These are phyloP conservation scores for Henckelia pumila DNA, from an alignment of 257 asterid species.

Conservation along the genomic window DNA sequence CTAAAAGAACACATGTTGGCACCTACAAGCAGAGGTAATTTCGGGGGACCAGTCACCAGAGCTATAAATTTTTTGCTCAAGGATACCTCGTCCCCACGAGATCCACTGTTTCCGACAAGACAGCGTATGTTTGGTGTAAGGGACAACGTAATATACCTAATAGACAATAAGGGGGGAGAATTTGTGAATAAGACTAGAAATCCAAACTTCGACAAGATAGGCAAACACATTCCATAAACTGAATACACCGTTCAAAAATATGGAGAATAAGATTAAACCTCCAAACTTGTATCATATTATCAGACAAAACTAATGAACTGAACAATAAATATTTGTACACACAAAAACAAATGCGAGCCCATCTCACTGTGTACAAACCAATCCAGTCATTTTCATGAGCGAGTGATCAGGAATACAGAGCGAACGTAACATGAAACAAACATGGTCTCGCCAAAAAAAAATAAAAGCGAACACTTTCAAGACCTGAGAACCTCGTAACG, in stretches of 20 bases:
- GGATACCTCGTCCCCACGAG: background rate
- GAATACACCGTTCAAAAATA: background rate
- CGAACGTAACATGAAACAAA: background rate
- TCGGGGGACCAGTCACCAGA: background rate
- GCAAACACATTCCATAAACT: background rate
- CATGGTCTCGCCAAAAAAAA: background rate
- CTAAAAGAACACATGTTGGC: background rate
- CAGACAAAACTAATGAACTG: conserved; percentile 16
- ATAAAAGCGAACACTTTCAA: background rate
- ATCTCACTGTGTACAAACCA: background rate
- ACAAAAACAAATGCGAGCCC: background rate
- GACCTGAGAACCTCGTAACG: conserved; percentile 5
- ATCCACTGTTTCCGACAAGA: background rate
- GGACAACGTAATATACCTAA: background rate
- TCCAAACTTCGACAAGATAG: background rate
- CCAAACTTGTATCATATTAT: conserved; percentile 20
- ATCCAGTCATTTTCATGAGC: background rate
- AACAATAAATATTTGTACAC: conserved; percentile 7
- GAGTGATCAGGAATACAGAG: background rate
- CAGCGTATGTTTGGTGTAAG: background rate
- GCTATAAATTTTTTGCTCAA: background rate
- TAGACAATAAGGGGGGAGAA: background rate
- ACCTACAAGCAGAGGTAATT: background rate
- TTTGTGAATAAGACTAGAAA: background rate
- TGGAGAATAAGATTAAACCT: background rate